Percentiles rank a stretch among this genome's conserved stretches.
phyloP scores from a whole-genome alignment of 768 basidiomycete species.

The Rickenella mellea region DNA sequence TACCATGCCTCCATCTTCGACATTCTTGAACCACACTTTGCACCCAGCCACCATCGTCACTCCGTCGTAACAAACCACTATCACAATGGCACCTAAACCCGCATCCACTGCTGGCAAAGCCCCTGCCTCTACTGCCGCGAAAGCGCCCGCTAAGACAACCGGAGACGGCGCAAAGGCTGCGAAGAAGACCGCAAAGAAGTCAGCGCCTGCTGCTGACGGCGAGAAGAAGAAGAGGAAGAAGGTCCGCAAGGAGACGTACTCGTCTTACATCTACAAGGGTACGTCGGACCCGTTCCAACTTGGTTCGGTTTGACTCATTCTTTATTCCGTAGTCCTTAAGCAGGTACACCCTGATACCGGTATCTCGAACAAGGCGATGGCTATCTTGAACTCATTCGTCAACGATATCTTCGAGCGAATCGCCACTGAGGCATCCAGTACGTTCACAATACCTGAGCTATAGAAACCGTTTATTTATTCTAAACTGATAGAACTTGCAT shows the following conservation, averaged over 20 bases:
- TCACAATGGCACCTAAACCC: slow-evolving; percentile 12
- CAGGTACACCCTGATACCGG: slow-evolving; percentile 98
- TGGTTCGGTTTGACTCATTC: neutral
- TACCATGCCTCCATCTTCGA: neutral
- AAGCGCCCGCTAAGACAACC: slow-evolving; percentile 63
- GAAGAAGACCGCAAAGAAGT: slow-evolving; percentile 62
- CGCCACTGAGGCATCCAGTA: slow-evolving; percentile 83
- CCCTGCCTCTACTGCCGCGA: slow-evolving; percentile 78
- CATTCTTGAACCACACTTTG: neutral
- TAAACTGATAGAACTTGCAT: slow-evolving; percentile 64
- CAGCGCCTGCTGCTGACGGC: slow-evolving; percentile 48
- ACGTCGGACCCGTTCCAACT: slow-evolving; percentile 11
- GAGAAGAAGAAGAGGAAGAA: slow-evolving; percentile 87
- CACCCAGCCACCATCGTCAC: neutral
- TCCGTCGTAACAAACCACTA: neutral
- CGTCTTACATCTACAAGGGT: slow-evolving; percentile 90
- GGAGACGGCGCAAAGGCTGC: slow-evolving; percentile 51
- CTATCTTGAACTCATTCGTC: slow-evolving; percentile 92
- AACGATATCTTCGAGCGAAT: slow-evolving; percentile 96
- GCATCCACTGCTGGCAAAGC: slow-evolving; percentile 30
- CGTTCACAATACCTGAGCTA: slow-evolving; percentile 18
- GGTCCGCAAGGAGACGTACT: slow-evolving; percentile 84
- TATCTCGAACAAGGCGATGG: slow-evolving; percentile 99
- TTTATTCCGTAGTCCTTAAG: slow-evolving; percentile 59
- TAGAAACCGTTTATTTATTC: slow-evolving; percentile 1